Conservation (phyloP, 306 rosid genomes). For the Casuarina equisetifolia region DNA sequence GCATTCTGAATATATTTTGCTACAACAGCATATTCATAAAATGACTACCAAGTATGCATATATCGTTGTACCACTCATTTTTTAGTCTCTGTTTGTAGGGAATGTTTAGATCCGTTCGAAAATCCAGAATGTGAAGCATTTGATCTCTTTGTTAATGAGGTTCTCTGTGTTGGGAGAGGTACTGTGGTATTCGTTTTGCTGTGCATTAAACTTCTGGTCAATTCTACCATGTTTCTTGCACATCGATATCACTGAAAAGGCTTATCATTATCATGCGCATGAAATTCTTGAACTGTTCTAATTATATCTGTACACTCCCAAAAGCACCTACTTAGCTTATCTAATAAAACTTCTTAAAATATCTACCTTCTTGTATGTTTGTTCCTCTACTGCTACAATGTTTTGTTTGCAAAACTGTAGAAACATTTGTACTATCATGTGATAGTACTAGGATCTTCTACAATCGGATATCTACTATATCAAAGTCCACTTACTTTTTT, state of each 20-base stretch:
- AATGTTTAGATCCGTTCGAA: slow-evolving; percentile 90
- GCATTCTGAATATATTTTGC: not conserved
- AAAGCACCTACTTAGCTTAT: not conserved
- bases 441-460: not conserved
- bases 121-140: slow-evolving; percentile 88
- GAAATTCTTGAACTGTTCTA: not conserved
- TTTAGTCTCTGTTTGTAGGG: slow-evolving; percentile 46
- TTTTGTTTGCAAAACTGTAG: not conserved
- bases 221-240: not conserved
- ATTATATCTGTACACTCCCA: not conserved
- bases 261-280: not conserved
- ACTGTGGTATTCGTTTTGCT: not conserved
- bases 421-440: not conserved
- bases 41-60: not conserved
- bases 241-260: not conserved
- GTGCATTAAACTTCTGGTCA: not conserved
- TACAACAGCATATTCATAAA: not conserved
- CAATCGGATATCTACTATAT: not conserved
- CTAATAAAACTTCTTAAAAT: not conserved
- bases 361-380: not conserved
- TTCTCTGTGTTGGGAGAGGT: slow-evolving; percentile 85
- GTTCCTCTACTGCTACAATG: not conserved
- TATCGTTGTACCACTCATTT: not conserved
- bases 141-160: slow-evolving; percentile 80
- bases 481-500: not conserved